Evolutionary conservation across 2,329 filamentous ascomycete species (phyloP).

Genomic region (Arthroderma sp.): DNA sequence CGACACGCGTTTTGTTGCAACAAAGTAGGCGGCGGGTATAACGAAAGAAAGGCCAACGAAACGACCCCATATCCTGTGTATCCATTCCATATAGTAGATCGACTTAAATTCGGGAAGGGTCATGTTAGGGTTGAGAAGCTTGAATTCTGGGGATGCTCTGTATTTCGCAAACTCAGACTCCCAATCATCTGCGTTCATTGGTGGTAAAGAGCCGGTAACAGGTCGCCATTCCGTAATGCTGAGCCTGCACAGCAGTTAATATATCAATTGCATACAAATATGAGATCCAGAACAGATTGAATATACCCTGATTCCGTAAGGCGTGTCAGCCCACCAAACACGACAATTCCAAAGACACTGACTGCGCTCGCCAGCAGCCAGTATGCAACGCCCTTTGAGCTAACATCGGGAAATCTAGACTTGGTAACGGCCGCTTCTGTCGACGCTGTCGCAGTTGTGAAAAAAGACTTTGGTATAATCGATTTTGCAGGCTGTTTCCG

Average conservation of each 20-base stretch:
- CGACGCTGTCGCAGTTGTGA: conserved; percentile 7
- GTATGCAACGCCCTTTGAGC: conserved; percentile 67
- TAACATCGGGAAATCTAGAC: conserved; percentile 47
- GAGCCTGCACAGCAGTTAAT: conserved; percentile 45
- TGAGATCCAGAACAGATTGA: neutral
- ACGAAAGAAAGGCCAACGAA: conserved; percentile 84
- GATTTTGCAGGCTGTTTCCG: conserved; percentile 6
- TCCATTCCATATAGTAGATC: conserved; percentile 99
- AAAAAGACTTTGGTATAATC: conserved; percentile 7
- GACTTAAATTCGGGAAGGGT: conserved; percentile 87
- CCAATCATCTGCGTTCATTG: conserved; percentile 69
- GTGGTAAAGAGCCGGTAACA: conserved; percentile 82
- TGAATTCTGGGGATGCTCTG: conserved; percentile 81
- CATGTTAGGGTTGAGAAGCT: conserved; percentile 87
- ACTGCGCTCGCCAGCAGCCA: conserved; percentile 86
- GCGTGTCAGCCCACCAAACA: conserved; percentile 85
- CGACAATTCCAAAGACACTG: conserved; percentile 92
- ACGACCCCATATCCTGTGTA: conserved; percentile 85
- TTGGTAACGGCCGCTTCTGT: conserved; percentile 19
- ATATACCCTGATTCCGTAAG: conserved; percentile 89
- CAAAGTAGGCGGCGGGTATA: conserved; percentile 76
- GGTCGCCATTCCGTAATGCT: conserved; percentile 99
- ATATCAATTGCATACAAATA: neutral
- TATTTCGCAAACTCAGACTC: conserved; percentile 89
- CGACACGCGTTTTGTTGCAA: conserved; percentile 67